These are phyloP conservation scores for Colletotrichum sp. DNA, from an alignment of 2,329 filamentous ascomycete species.

Conservation along the genomic window DNA sequence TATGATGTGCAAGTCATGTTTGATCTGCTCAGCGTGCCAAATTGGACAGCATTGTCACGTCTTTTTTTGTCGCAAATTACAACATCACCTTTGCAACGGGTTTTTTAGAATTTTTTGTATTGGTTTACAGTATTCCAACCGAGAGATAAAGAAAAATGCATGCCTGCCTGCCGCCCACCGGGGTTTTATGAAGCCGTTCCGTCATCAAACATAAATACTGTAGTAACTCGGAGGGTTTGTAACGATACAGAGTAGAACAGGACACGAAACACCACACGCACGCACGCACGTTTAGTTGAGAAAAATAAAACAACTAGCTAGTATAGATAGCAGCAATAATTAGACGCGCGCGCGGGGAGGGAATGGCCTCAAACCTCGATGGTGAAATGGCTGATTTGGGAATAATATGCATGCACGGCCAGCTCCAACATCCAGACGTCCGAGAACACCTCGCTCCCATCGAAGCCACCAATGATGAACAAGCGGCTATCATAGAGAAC, in stretches of 20 bases:
- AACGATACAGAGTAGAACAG: slow-evolving; percentile 6
- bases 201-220: slow-evolving; percentile 21
- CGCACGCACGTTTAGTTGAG: not conserved
- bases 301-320: not conserved
- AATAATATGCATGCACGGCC: slow-evolving; percentile 74
- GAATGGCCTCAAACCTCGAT: slow-evolving; percentile 60
- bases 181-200: slow-evolving; percentile 18
- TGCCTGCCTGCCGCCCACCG: slow-evolving; percentile 2
- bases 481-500: slow-evolving; percentile 70
- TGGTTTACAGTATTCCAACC: not conserved
- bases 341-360: not conserved
- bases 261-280: not conserved
- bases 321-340: not conserved
- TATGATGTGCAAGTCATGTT: not conserved
- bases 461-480: slow-evolving; percentile 70
- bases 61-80: not conserved
- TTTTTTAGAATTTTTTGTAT: not conserved
- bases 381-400: slow-evolving; percentile 74
- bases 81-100: no score
- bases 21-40: not conserved
- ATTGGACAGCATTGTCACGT: not conserved
- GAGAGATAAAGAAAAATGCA: not conserved
- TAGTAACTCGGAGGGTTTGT: slow-evolving; percentile 2
- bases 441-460: slow-evolving; percentile 70
- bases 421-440: slow-evolving; percentile 72